A percentile compares a stretch with the other conserved stretches of the same genome.
These are phyloP conservation scores for Calonectria hongkongensis DNA, from an alignment of 2,329 filamentous ascomycete species.

Conservation along the genomic window DNA sequence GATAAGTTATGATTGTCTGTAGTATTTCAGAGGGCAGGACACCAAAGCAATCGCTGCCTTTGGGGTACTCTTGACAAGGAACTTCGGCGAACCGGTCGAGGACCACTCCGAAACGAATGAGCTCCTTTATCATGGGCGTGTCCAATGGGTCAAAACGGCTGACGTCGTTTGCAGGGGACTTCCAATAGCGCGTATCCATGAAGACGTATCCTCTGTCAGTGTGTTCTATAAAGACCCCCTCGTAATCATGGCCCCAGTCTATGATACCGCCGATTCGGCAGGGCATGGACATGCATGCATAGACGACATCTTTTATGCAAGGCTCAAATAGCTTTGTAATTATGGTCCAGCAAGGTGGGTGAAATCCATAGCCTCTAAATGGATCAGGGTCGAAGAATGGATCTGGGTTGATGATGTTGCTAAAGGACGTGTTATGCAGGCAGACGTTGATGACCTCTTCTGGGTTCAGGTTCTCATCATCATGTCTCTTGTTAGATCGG, in stretches of 20 bases:
- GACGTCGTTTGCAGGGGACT: conserved; percentile 4
- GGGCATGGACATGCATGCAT: conserved; percentile 35
- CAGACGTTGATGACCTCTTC: conserved; percentile 17
- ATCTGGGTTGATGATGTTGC: conserved; percentile 1
- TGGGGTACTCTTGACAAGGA: not conserved
- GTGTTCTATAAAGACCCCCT: conserved; percentile 20
- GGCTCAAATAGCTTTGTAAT: conserved; percentile 26
- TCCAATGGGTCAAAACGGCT: conserved; percentile 28
- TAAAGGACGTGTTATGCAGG: conserved; percentile 19
- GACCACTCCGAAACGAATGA: conserved; percentile 1
- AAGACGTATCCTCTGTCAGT: conserved; percentile 13
- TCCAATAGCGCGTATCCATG: conserved; percentile 7
- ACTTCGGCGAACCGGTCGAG: conserved; percentile 25
- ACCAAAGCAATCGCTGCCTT: conserved; percentile 11
- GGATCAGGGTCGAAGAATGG: conserved; percentile 19
- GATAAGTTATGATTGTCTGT: conserved; percentile 24
- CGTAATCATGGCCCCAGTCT: conserved; percentile 39
- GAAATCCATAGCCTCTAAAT: conserved; percentile 40
- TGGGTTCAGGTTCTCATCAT: conserved; percentile 13
- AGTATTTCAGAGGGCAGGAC: conserved; percentile 32
- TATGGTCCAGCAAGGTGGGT: conserved; percentile 39
- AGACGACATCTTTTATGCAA: conserved; percentile 16
- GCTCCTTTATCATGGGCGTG: conserved; percentile 3
- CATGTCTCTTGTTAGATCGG: not conserved
- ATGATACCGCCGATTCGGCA: conserved; percentile 3